Evolutionary conservation across 352 stramenopile species (phyloP).

Genomic region (Globisporangium sylvaticum): DNA sequence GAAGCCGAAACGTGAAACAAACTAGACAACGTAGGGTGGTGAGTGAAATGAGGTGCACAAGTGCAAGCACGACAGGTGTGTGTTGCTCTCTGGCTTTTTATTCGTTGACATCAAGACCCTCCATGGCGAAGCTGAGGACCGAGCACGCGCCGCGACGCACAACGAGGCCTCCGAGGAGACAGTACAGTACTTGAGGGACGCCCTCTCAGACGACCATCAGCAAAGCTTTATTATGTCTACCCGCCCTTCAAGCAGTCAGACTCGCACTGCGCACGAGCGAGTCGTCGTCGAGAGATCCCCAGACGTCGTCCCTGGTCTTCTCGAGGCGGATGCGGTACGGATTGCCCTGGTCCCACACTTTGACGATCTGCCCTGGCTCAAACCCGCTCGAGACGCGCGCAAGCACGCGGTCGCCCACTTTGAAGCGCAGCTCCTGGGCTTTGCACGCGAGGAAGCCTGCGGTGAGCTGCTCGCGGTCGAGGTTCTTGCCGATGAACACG

Average conservation of each 20-base stretch:
- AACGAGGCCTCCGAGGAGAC: no score
- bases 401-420: constrained; percentile 37
- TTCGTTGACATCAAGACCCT: not conserved
- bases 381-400: constrained; percentile 38
- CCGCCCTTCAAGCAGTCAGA: not conserved
- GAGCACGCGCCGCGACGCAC: no score
- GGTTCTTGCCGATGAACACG: constrained; percentile 94
- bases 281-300: constrained; percentile 39
- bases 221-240: not conserved
- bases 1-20: not conserved
- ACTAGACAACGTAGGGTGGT: not conserved
- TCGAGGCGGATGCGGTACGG: constrained; percentile 42
- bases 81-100: not conserved
- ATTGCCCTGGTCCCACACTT: constrained; percentile 51
- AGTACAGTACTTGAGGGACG: no score
- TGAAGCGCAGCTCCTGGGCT: constrained; percentile 34
- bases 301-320: constrained; percentile 33
- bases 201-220: not conserved
- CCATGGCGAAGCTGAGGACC: no score
- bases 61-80: not conserved
- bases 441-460: constrained; percentile 41
- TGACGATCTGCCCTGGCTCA: constrained; percentile 28
- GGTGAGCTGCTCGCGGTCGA: constrained; percentile 59
- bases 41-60: not conserved
- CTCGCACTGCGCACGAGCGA: constrained; percentile 21